A percentile compares a stretch with the other conserved stretches of the same genome.
These are phyloP conservation scores for Exophiala sp. DNA, from an alignment of 2,329 filamentous ascomycete genomes.

Conservation along the genomic window DNA sequence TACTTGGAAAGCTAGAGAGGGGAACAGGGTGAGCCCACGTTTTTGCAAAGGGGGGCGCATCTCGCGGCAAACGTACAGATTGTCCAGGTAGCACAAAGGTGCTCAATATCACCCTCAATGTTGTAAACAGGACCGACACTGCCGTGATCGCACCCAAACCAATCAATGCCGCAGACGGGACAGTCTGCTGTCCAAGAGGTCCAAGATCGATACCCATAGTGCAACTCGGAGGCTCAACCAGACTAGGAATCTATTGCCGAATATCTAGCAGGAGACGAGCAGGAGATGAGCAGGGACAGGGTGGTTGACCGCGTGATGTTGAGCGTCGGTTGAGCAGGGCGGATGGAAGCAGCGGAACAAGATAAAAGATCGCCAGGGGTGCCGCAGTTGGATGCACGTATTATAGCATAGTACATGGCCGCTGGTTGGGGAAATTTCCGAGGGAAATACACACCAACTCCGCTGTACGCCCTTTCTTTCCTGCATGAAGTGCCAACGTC, in stretches of 20 bases:
- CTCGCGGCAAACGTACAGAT: constrained; percentile 37
- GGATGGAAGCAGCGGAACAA: no score
- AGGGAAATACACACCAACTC: no score
- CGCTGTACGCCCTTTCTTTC: no score
- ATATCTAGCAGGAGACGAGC: no score
- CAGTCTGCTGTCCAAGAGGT: constrained; percentile 23
- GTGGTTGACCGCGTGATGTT: no score
- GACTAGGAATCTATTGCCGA: background rate
- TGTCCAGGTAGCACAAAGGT: constrained; percentile 62
- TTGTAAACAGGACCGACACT: constrained; percentile 55
- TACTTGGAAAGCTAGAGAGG: constrained; percentile 72
- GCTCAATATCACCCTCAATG: constrained; percentile 61
- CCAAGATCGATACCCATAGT: constrained; percentile 23
- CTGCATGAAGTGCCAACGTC: no score
- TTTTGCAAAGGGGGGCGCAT: background rate
- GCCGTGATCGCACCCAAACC: constrained; percentile 58
- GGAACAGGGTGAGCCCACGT: background rate
- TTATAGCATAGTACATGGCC: no score
- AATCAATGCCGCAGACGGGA: constrained; percentile 33
- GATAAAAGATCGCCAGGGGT: no score
- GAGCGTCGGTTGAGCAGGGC: no score
- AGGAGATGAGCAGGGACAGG: no score
- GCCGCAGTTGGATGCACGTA: no score
- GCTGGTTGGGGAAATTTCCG: no score
- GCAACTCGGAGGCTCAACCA: background rate